Percentiles rank a stretch among this genome's conserved stretches.
These are phyloP conservation scores for Cymodocea nodosa DNA, from an alignment of 116 monocot species.

Conservation along the genomic window DNA sequence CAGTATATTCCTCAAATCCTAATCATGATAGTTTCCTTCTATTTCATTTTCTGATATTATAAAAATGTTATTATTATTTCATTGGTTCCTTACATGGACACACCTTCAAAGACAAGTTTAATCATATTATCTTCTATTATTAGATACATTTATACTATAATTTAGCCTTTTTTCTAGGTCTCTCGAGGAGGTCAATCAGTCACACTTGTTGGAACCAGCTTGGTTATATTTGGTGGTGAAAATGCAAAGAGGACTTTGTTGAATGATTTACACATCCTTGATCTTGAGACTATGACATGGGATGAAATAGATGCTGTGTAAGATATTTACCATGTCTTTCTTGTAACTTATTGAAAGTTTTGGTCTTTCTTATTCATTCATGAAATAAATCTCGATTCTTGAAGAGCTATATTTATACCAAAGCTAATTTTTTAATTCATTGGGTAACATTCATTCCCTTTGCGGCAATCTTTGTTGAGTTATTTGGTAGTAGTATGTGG, in stretches of 20 bases:
- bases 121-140: too few species aligned
- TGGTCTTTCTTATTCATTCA: too few species aligned
- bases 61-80: too few species aligned
- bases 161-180: constrained; percentile 31
- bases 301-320: constrained; percentile 95
- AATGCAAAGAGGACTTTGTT: constrained; percentile 92
- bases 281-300: constrained; percentile 99
- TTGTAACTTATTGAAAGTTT: not conserved
- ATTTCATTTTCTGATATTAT: not conserved
- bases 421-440: too few species aligned
- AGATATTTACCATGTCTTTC: constrained; percentile 24
- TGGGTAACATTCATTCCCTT: too few species aligned
- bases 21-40: not conserved
- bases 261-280: constrained; percentile 97
- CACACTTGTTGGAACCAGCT: constrained; percentile 73
- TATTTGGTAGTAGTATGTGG: too few species aligned
- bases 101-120: too few species aligned
- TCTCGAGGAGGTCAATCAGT: constrained; percentile 98
- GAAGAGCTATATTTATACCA: too few species aligned
- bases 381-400: too few species aligned
- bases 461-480: too few species aligned
- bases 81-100: too few species aligned
- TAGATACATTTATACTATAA: too few species aligned
- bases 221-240: constrained; percentile 98
- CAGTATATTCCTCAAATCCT: constrained; percentile 29